Base-by-base conservation (phyloP, 2,329 filamentous ascomycete genomes). In the Nothopassalora personata region DNA sequence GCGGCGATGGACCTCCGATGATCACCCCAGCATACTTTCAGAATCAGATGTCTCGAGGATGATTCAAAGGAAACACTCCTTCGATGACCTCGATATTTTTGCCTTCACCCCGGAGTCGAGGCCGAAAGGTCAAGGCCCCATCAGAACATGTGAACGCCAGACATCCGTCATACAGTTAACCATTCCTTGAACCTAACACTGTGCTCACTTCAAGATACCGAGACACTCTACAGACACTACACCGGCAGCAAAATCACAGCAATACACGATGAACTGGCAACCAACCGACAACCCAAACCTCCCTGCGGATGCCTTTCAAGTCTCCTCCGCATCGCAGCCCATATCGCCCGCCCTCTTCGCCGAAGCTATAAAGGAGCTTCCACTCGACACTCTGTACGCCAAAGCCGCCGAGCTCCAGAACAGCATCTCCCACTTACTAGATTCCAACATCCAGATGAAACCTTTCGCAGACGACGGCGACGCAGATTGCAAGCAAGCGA, bases 401-500 rank as follows among this genome's bases (percentile, higher is more conserved):
- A 91, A 91, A 75, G 83, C 87, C 60, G 83, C 88, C 70, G 89
- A 92, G 73, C 80, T 92, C 62, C 84, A 83, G 71, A 91, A 91
- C 80, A 84, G 81, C 67, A 86, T 91, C 70, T 80, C 82, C 27
- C 88, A 92, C 73, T 84, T 92, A 28, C 82, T 86, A 68, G 85
- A 86, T 72, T 89, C 86, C 63, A 92, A 91, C 76, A 81, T 82
- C 63, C 84, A 91, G 72, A 85, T 91, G 59, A 79, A 81, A 57
- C 87, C 87, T 34, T 91, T 84, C 67, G 86, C 87, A 57, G 80
- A 85, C 50, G 75, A 78, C 27, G 80, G 85, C 15, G 89, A 92
- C 56, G 60, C 62, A 28, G 88, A 89, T 72, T 92, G 89, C 77
- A 76, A 84, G 65, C 87, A 91, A 59, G 89, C 88, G 59, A 88